These are phyloP conservation scores for Tulasnella sp. DNA, from an alignment of 768 basidiomycete species.

Conservation along the genomic window DNA sequence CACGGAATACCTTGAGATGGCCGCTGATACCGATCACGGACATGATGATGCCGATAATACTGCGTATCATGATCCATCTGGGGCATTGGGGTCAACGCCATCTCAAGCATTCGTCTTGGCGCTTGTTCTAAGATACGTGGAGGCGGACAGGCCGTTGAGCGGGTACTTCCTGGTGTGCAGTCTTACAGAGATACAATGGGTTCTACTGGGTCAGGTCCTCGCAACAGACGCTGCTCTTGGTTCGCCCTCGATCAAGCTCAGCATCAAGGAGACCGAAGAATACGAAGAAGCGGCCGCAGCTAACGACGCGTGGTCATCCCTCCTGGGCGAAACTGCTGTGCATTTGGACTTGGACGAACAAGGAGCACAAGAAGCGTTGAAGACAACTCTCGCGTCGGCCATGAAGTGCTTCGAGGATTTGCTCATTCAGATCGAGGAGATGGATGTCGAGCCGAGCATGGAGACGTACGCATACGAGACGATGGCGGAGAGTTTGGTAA, in stretches of 20 bases:
- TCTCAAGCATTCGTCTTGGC: conserved; percentile 23
- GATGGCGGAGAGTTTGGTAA: conserved; percentile 78
- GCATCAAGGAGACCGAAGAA: not conserved
- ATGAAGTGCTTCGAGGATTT: conserved; percentile 72
- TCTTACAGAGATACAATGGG: conserved; percentile 77
- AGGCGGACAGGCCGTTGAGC: conserved; percentile 65
- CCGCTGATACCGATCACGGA: conserved; percentile 30
- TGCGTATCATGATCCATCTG: not conserved
- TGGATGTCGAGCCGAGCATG: conserved; percentile 65
- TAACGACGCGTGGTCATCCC: conserved; percentile 65
- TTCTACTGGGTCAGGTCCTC: conserved; percentile 63
- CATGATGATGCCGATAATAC: conserved; percentile 35
- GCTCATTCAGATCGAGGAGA: conserved; percentile 66
- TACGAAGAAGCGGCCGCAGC: conserved; percentile 64
- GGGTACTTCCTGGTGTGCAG: conserved; percentile 89
- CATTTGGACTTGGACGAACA: conserved; percentile 31
- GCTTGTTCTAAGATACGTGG: conserved; percentile 52
- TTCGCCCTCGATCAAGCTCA: not conserved
- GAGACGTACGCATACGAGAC: conserved; percentile 93
- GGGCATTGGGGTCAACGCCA: not conserved
- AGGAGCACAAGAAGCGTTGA: conserved; percentile 32
- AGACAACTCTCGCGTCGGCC: conserved; percentile 45
- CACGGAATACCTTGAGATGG: conserved; percentile 47
- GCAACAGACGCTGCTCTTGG: not conserved
- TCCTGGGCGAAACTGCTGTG: conserved; percentile 28